Percentiles rank a stretch among this genome's conserved stretches.
phyloP scores from a whole-genome alignment of 345 rosid genomes.

The Durio zibethinus region DNA sequence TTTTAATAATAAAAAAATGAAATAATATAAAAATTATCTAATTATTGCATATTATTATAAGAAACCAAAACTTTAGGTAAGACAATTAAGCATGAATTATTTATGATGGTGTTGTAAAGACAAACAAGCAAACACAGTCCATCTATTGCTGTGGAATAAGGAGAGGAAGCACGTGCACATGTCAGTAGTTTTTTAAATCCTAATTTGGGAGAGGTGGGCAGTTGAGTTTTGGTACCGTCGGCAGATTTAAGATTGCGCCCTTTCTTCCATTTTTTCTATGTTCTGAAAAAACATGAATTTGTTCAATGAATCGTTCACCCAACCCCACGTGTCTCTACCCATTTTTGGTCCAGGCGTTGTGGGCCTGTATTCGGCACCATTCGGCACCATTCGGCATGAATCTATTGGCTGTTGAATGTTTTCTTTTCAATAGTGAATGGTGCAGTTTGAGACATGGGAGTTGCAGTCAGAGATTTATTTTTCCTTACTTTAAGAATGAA shows the following conservation, averaged over 20 bases:
- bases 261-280: background rate
- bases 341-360: background rate
- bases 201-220: background rate
- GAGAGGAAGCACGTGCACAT: slow-evolving; percentile 2
- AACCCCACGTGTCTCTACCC: background rate
- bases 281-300: too few species aligned
- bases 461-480: background rate
- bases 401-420: background rate
- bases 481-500: background rate
- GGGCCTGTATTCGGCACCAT: background rate
- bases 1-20: too few species aligned
- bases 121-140: background rate
- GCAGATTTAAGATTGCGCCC: background rate
- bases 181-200: background rate
- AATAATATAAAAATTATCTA: too few species aligned
- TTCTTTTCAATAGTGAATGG: background rate
- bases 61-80: too few species aligned
- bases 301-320: background rate
- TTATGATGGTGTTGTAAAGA: background rate
- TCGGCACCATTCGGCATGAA: too few species aligned
- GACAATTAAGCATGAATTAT: too few species aligned
- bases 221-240: background rate
- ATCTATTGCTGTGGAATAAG: background rate
- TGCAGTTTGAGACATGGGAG: background rate
- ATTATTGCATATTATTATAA: too few species aligned